Base-by-base conservation (phyloP, 495 filamentous ascomycete species). In the Lasiosphaeriaceae sp. region DNA sequence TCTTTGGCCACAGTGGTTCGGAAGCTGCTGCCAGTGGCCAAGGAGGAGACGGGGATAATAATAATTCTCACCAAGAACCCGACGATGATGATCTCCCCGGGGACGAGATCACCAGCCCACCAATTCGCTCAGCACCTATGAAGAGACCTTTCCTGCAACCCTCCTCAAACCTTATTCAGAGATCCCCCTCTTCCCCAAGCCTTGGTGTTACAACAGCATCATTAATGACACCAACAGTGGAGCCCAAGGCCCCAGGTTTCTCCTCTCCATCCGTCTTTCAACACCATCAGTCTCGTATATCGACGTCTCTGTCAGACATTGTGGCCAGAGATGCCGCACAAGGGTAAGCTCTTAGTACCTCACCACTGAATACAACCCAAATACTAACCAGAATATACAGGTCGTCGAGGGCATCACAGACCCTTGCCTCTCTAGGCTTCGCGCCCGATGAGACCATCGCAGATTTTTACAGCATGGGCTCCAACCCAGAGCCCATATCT, bases 401-500 rank as follows among this genome's bases (percentile, higher is more conserved):
- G 19, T 62, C 69, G 16, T 56, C 65, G 22, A 62, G 66, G 16
- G 60, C 64, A 45, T 66, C 68, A 11, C 66, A 65, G 50, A 72
- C 70, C 7, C 66, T 72, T 9, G 62, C 62, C 3, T 66, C 68
- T 17, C 70, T 72, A 1, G 70, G 70, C 3, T 72, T 72, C 48
- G 70, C 70, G 12, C 68, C 68, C 0, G 68, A 67, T 59, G 70
- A 72, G 47, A 72, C 70, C 34, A 66, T 72, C 24, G 64, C 63
- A 23, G 70, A 72, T 46, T 72, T 72, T 34, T 70, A 71, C 54
- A 65, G 43, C 52, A 71, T 72, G 68, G 68, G 68, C 41, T 66
- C 59, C 34, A 71, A 71, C 44, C 69, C 69, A 3, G 69, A 72
- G 29, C 69, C 67, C 14, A 52, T 70, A 2, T 34, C 57, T 3